phyloP scores from a whole-genome alignment of 805 yeast genomes.

The Ogataea dorogensis region DNA sequence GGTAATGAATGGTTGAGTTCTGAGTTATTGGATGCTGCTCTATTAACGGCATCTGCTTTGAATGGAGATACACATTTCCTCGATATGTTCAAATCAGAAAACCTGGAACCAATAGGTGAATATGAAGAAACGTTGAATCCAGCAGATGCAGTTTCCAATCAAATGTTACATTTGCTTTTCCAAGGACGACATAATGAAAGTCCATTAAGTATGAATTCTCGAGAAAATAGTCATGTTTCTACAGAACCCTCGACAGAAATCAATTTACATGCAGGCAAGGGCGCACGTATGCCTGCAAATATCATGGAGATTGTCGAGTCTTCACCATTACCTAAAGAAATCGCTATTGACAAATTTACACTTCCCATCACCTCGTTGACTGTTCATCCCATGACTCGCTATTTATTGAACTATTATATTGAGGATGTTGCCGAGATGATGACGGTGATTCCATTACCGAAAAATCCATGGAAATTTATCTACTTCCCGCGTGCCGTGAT shows the following conservation, averaged over 20 bases:
- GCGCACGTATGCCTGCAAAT: slow-evolving; percentile 48
- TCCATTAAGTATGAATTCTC: slow-evolving; percentile 9
- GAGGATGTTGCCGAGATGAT: slow-evolving; percentile 74
- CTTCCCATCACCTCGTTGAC: slow-evolving; percentile 62
- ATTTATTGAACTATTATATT: slow-evolving; percentile 67
- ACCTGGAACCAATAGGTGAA: slow-evolving; percentile 16
- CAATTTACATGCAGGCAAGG: slow-evolving; percentile 32
- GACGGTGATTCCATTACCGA: slow-evolving; percentile 63
- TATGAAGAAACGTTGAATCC: slow-evolving; percentile 10
- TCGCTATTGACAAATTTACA: slow-evolving; percentile 38
- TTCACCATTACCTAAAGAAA: slow-evolving; percentile 43
- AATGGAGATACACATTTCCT: slow-evolving; percentile 58
- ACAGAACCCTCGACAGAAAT: slow-evolving; percentile 30
- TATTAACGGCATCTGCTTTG: slow-evolving; percentile 70
- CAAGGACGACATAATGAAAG: slow-evolving; percentile 39
- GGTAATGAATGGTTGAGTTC: slow-evolving; percentile 70
- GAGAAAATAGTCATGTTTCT: slow-evolving; percentile 8
- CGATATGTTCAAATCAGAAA: slow-evolving; percentile 45
- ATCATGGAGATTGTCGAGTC: slow-evolving; percentile 51
- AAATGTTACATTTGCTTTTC: slow-evolving; percentile 51
- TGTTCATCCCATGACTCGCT: slow-evolving; percentile 69
- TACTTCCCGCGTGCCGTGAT: slow-evolving; percentile 78
- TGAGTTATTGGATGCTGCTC: slow-evolving; percentile 69
- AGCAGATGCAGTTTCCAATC: slow-evolving; percentile 36
- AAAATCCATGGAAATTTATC: slow-evolving; percentile 87